Percentiles rank a stretch among this genome's conserved stretches.
These are phyloP conservation scores for Phytophthora pisi DNA, from an alignment of 352 stramenopile species.

Conservation along the genomic window DNA sequence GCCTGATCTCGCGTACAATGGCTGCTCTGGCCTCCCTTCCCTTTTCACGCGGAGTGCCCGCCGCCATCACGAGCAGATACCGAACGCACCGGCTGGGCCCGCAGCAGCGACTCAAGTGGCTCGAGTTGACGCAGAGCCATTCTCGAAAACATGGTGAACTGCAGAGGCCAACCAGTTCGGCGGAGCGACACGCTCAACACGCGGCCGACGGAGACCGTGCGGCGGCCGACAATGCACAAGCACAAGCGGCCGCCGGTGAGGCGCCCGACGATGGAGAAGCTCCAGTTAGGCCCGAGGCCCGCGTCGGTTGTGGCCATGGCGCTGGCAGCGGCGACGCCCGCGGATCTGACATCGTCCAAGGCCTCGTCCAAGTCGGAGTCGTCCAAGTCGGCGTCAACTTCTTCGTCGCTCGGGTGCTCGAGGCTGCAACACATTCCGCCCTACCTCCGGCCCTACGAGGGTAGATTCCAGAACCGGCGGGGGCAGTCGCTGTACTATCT, in stretches of 20 bases:
- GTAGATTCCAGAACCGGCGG: conserved; percentile 47
- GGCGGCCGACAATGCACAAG: not conserved
- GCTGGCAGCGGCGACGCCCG: conserved; percentile 25
- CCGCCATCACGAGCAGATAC: not conserved
- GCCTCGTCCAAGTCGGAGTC: conserved; percentile 21
- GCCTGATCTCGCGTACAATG: conserved; percentile 26
- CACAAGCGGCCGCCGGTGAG: conserved; percentile 10
- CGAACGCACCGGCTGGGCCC: conserved; percentile 3
- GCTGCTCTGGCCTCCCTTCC: conserved; percentile 11
- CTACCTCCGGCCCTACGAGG: conserved; percentile 36
- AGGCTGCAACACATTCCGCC: conserved; percentile 24
- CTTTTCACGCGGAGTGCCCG: not conserved
- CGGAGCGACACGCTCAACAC: conserved; percentile 11
- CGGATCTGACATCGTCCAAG: conserved; percentile 22
- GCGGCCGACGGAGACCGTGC: conserved; percentile 7
- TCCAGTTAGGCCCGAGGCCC: conserved; percentile 14
- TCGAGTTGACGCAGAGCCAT: conserved; percentile 7
- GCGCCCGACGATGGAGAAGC: conserved; percentile 13
- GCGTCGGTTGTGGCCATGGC: conserved; percentile 29
- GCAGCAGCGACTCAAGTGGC: not conserved
- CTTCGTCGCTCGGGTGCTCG: conserved; percentile 18
- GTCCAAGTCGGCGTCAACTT: not conserved
- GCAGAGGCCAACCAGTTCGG: conserved; percentile 28
- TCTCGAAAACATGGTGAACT: conserved; percentile 37
- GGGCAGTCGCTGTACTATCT: conserved; percentile 54